Conservation (phyloP, 148 eudicot species). For the Camellia lanceoleosa region DNA sequence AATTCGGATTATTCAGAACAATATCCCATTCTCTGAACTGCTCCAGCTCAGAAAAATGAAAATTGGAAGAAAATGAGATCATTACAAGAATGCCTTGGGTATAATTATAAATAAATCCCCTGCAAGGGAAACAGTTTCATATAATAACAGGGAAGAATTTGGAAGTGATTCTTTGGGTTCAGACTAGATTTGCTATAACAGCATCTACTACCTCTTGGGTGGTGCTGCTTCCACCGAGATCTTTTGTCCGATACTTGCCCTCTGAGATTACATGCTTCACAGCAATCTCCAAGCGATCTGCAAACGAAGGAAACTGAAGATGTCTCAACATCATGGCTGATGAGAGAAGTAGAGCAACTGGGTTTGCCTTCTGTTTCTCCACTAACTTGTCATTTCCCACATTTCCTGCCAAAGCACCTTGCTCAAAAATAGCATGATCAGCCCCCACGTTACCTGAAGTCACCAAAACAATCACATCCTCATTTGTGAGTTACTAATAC, state of each 20-base stretch:
- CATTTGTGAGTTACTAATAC: background rate
- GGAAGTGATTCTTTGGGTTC: conserved; percentile 12
- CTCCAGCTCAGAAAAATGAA: background rate
- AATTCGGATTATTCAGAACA: background rate
- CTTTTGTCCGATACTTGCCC: conserved; percentile 54
- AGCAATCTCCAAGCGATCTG: conserved; percentile 68
- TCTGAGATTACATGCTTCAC: conserved; percentile 58
- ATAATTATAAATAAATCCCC: background rate
- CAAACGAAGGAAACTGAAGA: conserved; percentile 73
- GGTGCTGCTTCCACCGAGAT: conserved; percentile 67
- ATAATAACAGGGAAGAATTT: background rate
- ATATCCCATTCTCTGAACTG: background rate
- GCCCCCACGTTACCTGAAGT: conserved; percentile 73
- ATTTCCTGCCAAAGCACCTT: conserved; percentile 93
- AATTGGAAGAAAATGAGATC: background rate
- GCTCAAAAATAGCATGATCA: conserved; percentile 80
- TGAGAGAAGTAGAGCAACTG: conserved; percentile 73
- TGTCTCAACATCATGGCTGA: conserved; percentile 90
- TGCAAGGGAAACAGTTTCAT: background rate
- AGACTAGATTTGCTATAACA: conserved; percentile 59
- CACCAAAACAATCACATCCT: background rate
- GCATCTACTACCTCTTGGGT: conserved; percentile 83
- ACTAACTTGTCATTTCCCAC: conserved; percentile 68
- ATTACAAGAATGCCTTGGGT: background rate
- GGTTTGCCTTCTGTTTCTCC: conserved; percentile 71